Evolutionary conservation across 108 stramenopile species (phyloP).

Genomic region (Licmophora abbreviata): DNA sequence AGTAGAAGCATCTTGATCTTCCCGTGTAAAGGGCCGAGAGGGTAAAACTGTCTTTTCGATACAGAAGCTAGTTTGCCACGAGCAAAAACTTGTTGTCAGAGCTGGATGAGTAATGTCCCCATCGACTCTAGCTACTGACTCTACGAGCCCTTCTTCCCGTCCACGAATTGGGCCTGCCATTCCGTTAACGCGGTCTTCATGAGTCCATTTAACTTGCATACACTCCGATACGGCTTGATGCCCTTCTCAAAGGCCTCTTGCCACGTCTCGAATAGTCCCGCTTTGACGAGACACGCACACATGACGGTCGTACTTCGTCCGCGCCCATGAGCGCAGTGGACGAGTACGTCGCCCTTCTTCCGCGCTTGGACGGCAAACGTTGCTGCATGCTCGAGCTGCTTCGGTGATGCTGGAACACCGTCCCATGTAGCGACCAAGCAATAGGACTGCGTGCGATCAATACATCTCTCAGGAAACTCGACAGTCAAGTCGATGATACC

Average conservation of each 20-base stretch:
- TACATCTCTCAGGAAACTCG: slow-evolving; percentile 76
- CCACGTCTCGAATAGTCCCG: slow-evolving; percentile 70
- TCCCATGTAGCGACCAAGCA: slow-evolving; percentile 77
- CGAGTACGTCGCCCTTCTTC: slow-evolving; percentile 60
- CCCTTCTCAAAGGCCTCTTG: slow-evolving; percentile 81
- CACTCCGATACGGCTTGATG: slow-evolving; percentile 61
- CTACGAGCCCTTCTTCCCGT: slow-evolving; percentile 41
- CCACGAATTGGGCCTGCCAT: slow-evolving; percentile 69
- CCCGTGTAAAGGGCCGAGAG: neutral
- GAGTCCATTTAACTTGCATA: slow-evolving; percentile 75
- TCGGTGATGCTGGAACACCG: slow-evolving; percentile 75
- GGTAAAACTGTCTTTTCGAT: neutral
- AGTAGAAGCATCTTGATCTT: neutral
- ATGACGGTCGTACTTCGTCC: slow-evolving; percentile 77
- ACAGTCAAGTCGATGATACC: slow-evolving; percentile 81
- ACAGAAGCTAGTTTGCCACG: neutral
- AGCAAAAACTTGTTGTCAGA: neutral
- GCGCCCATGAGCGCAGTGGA: slow-evolving; percentile 84
- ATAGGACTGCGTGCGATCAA: slow-evolving; percentile 46
- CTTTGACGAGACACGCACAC: slow-evolving; percentile 81
- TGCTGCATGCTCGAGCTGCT: slow-evolving; percentile 71
- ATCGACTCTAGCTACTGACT: slow-evolving; percentile 9
- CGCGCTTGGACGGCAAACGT: slow-evolving; percentile 60
- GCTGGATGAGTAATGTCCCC: neutral
- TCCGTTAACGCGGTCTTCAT: slow-evolving; percentile 72